Percentiles rank a stretch among this genome's conserved stretches.
Conservation (phyloP, 495 filamentous ascomycete genomes). For the Penicillium turbatum region DNA sequence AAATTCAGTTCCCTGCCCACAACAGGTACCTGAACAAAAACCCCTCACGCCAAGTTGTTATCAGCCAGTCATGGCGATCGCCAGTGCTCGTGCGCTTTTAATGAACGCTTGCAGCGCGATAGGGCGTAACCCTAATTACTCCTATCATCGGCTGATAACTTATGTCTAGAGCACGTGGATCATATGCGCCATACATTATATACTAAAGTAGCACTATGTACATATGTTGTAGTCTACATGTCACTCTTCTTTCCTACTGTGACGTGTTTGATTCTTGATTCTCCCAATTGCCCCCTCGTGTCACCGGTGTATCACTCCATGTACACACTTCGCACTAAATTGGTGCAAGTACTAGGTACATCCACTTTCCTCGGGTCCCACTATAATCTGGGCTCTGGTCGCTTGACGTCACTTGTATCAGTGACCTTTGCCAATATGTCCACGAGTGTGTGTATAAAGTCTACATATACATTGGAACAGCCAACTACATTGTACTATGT, state of each 20-base stretch:
- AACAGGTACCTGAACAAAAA: neutral
- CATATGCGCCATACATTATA: neutral
- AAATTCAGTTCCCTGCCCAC: neutral
- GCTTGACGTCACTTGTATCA: constrained; percentile 6
- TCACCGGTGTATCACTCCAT: neutral
- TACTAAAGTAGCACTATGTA: too few relatives aligned
- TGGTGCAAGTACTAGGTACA: constrained; percentile 5
- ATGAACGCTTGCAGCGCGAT: constrained; percentile 9
- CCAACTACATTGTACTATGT: too few relatives aligned
- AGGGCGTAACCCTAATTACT: constrained; percentile 11
- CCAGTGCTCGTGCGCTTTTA: constrained; percentile 9
- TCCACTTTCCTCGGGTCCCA: constrained; percentile 8
- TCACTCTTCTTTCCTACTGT: neutral
- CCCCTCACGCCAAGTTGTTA: constrained; percentile 12
- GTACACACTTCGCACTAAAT: neutral
- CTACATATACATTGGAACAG: too few relatives aligned
- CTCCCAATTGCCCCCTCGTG: neutral
- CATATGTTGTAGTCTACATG: neutral
- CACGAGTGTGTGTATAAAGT: too few relatives aligned
- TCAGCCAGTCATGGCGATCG: constrained; percentile 7
- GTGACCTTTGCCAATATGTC: neutral
- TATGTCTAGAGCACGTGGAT: constrained; percentile 3
- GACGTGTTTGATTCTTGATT: neutral
- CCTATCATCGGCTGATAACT: constrained; percentile 10
- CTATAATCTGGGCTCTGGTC: constrained; percentile 7